These are phyloP conservation scores for Hanseniaspora lindneri DNA, from an alignment of 805 yeast species.

Conservation along the genomic window DNA sequence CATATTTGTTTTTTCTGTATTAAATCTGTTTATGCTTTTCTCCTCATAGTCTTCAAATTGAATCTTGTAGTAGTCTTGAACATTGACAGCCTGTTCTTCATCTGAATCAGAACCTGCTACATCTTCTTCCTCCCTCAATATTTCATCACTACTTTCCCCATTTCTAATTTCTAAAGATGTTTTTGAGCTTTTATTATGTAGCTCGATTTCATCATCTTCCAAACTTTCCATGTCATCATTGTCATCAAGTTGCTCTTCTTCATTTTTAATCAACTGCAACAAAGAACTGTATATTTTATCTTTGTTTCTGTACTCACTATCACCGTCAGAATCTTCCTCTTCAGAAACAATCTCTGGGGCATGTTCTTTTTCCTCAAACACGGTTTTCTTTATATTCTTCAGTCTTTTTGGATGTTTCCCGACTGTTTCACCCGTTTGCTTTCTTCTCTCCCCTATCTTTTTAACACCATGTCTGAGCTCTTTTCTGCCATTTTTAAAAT, in stretches of 20 bases:
- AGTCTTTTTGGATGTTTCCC: background rate
- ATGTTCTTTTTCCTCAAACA: slow-evolving; percentile 17
- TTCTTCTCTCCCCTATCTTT: slow-evolving; percentile 32
- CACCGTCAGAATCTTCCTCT: slow-evolving; percentile 18
- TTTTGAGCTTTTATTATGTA: background rate
- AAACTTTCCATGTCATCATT: slow-evolving; percentile 12
- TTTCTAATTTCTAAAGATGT: slow-evolving; percentile 1
- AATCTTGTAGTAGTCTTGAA: slow-evolving; percentile 58
- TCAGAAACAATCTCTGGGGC: slow-evolving; percentile 20
- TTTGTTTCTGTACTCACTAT: slow-evolving; percentile 23
- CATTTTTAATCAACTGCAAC: slow-evolving; percentile 40
- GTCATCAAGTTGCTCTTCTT: slow-evolving; percentile 24
- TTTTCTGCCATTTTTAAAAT: slow-evolving; percentile 42
- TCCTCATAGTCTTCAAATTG: slow-evolving; percentile 52
- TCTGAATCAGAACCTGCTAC: slow-evolving; percentile 28
- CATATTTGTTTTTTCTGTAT: slow-evolving; percentile 22
- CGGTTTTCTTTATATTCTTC: slow-evolving; percentile 10
- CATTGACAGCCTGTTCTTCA: slow-evolving; percentile 28
- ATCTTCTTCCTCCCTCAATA: slow-evolving; percentile 19
- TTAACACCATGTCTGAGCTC: slow-evolving; percentile 45
- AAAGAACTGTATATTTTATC: slow-evolving; percentile 55
- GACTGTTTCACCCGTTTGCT: slow-evolving; percentile 19
- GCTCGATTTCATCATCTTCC: slow-evolving; percentile 3
- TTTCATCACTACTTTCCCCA: slow-evolving; percentile 17
- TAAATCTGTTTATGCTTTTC: slow-evolving; percentile 30